A percentile compares a stretch with the other conserved stretches of the same genome.
Conservation (phyloP, 2,329 filamentous ascomycete genomes). For the Calycina herbarum region DNA sequence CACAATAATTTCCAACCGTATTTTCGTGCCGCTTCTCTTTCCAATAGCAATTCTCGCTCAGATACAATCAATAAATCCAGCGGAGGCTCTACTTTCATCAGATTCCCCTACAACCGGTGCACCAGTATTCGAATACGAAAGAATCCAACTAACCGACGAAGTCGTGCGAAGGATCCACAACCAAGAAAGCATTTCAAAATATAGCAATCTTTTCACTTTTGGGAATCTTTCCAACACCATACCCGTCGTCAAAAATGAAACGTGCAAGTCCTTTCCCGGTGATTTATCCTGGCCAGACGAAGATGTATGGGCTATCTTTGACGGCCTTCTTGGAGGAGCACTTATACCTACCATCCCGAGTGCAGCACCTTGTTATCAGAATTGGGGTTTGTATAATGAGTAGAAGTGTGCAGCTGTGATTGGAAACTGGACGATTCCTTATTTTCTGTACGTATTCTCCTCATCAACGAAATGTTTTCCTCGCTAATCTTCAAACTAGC, state of each 20-base stretch:
- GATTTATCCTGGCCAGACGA: conserved; percentile 47
- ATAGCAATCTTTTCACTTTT: background rate
- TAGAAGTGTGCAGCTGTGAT: conserved; percentile 39
- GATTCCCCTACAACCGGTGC: background rate
- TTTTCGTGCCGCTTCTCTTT: background rate
- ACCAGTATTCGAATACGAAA: background rate
- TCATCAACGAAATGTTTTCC: too few relatives aligned
- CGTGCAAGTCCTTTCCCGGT: conserved; percentile 31
- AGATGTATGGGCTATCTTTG: conserved; percentile 47
- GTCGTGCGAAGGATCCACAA: background rate
- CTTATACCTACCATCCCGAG: conserved; percentile 47
- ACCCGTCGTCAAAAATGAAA: too few relatives aligned
- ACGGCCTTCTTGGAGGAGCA: conserved; percentile 45
- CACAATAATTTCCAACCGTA: background rate
- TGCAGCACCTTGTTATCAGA: conserved; percentile 45
- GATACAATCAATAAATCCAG: background rate
- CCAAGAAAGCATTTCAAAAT: background rate
- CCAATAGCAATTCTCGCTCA: background rate
- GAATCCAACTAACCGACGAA: background rate
- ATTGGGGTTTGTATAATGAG: conserved; percentile 34
- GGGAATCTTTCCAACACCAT: background rate
- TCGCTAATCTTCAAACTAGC: conserved; percentile 23
- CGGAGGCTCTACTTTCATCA: background rate
- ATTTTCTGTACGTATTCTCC: background rate
- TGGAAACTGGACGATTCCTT: conserved; percentile 24